These are phyloP conservation scores for Trametes maxima DNA, from an alignment of 768 basidiomycete species.

Conservation along the genomic window DNA sequence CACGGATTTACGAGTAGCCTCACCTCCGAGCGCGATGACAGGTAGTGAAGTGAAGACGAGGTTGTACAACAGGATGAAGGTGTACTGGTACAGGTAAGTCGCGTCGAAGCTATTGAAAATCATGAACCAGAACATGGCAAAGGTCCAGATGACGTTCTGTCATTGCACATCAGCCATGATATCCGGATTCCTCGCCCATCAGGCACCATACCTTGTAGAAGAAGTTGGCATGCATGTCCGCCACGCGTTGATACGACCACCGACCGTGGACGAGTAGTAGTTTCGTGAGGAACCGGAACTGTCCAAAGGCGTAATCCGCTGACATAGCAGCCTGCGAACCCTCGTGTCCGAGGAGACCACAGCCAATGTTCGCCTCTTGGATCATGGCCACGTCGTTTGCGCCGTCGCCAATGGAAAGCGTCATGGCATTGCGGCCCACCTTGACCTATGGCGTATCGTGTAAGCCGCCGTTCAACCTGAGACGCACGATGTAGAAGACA, in stretches of 20 bases:
- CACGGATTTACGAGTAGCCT: conserved; percentile 22
- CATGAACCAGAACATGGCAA: conserved; percentile 93
- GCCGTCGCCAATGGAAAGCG: conserved; percentile 93
- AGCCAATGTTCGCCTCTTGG: conserved; percentile 97
- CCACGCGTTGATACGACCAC: conserved; percentile 95
- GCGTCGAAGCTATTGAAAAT: conserved; percentile 94
- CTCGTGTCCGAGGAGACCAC: conserved; percentile 90
- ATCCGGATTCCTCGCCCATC: neutral
- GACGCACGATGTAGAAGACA: conserved; percentile 26
- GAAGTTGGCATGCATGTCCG: conserved; percentile 97
- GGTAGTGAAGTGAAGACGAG: conserved; percentile 93
- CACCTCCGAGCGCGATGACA: conserved; percentile 88
- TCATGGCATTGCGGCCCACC: conserved; percentile 95
- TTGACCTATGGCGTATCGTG: conserved; percentile 64
- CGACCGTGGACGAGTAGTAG: conserved; percentile 91
- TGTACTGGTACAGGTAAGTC: conserved; percentile 93
- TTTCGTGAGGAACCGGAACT: conserved; percentile 93
- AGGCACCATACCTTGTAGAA: conserved; percentile 84
- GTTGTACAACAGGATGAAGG: conserved; percentile 91
- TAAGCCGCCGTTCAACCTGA: neutral
- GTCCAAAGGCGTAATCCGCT: conserved; percentile 97
- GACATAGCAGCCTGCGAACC: conserved; percentile 99
- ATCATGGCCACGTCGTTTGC: conserved; percentile 99
- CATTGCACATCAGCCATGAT: neutral
- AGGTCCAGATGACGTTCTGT: conserved; percentile 90